Percentiles rank a stretch among this genome's conserved stretches.
phyloP scores from a whole-genome alignment of 2,329 filamentous ascomycete species.

The Onygena corvina region DNA sequence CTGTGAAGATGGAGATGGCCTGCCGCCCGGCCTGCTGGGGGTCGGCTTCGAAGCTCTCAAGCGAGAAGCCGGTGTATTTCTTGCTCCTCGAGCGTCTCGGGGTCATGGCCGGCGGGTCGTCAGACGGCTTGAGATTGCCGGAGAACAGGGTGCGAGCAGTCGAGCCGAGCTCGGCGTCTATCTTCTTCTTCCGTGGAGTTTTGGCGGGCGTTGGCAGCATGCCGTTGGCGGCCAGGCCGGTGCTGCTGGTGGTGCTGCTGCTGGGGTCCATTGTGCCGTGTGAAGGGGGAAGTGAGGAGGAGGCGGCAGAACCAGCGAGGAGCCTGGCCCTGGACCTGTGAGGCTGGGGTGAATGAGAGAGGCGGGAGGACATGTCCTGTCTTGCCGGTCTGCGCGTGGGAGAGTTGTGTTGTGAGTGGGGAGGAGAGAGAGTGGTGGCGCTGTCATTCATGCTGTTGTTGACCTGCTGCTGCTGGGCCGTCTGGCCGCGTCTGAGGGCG shows the following conservation, averaged over 20 bases:
- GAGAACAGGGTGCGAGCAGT: constrained; percentile 46
- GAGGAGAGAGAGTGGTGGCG: constrained; percentile 21
- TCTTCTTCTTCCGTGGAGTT: constrained; percentile 46
- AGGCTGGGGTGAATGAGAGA: constrained; percentile 9
- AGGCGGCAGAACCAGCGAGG: constrained; percentile 13
- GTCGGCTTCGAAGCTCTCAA: constrained; percentile 34
- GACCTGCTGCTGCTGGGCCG: constrained; percentile 16
- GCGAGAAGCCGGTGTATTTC: constrained; percentile 35
- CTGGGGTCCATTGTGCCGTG: constrained; percentile 12
- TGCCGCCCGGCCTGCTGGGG: constrained; percentile 23
- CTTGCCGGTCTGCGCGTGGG: constrained; percentile 21
- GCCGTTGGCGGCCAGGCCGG: constrained; percentile 23
- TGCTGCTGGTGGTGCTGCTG: constrained; percentile 17
- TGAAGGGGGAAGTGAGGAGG: constrained; percentile 17
- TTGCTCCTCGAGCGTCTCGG: constrained; percentile 33
- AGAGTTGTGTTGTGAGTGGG: constrained; percentile 20
- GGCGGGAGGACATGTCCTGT: constrained; percentile 5
- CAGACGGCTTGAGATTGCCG: constrained; percentile 31
- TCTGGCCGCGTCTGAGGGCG: constrained; percentile 15
- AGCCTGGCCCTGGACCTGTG: constrained; percentile 12
- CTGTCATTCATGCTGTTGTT: constrained; percentile 16
- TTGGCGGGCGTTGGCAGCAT: constrained; percentile 52
- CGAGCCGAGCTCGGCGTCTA: constrained; percentile 32
- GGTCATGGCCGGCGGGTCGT: constrained; percentile 34
- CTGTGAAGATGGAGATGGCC: constrained; percentile 49